Base-by-base conservation (phyloP, 768 basidiomycete species). In the Termitomyces sp. region DNA sequence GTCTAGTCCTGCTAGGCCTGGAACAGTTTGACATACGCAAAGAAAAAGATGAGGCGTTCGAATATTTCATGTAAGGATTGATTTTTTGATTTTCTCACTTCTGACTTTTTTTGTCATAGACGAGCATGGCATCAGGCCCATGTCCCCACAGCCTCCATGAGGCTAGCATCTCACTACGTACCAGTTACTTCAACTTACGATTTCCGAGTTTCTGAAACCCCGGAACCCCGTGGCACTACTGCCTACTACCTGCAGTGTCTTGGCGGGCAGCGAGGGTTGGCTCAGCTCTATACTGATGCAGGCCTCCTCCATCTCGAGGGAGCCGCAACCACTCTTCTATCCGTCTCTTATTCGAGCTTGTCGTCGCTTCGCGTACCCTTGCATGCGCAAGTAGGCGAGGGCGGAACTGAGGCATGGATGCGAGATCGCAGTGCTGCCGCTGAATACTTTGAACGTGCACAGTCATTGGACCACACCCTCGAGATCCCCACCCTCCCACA, bases 291-390 rank as follows among this genome's bases (percentile, higher is more conserved):
- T 70, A 74, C 89, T 6, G 88, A 91, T 70, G 87, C 88, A 5
- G 91, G 91, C 3, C 77, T 91, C 30, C 81, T 93, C 33, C 84
- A 92, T 67, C 78, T 92, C n/a, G 91, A 93, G 69, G 91, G 91
- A 7, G 82, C 88, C 14, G 89, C 91, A 18, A 80, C 86, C 0
- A 75, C 78, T n/a, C 77, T 92, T 33, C 80, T 91, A 33, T 79
- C 87, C 5, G 83, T 88, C 3, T 89, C 90, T 1, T 87, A 87
- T 67, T 85, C 88, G 18, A 89, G 87, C 44, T 78, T 92, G 23
- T 88, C 90, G 2, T 91, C 91, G 14, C 82, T 92, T 61, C 86
- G 91, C 49, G 79, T 89, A 33, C 86, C 87, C 50, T 70, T 76
- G 33, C 75, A 77, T 43, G 73, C 79, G 9, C 79, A 82, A 50